Conservation (phyloP, 1,139 yeast genomes). For the Kurtzmaniella quercitrusa region DNA sequence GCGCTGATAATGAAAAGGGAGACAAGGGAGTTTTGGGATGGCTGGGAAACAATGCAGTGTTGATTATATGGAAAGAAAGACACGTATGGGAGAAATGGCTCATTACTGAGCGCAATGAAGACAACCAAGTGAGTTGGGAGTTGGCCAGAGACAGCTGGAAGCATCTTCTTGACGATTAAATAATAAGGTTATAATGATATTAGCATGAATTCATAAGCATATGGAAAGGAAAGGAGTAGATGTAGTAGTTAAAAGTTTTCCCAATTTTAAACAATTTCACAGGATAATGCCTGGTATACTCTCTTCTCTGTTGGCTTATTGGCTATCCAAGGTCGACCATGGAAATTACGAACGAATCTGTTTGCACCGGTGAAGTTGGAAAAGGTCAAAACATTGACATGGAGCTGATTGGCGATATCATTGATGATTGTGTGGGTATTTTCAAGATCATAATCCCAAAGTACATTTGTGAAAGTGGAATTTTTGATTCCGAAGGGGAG, state of each 20-base stretch:
- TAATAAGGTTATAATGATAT: no score
- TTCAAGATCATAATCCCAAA: conserved; percentile 39
- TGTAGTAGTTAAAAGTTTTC: no score
- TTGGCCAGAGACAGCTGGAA: conserved; percentile 43
- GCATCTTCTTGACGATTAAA: conserved; percentile 6
- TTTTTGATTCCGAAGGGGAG: conserved; percentile 38
- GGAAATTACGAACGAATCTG: conserved; percentile 51
- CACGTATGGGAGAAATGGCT: conserved; percentile 85
- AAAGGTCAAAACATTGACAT: conserved; percentile 42
- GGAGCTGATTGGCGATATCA: conserved; percentile 26
- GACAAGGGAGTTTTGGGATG: conserved; percentile 75
- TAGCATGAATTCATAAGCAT: no score
- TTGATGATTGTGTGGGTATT: conserved; percentile 21
- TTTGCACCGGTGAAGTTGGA: conserved; percentile 44
- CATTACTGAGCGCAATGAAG: conserved; percentile 40
- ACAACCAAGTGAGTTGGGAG: conserved; percentile 7
- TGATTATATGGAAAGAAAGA: conserved; percentile 67
- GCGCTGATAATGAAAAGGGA: conserved; percentile 18
- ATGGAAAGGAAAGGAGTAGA: no score
- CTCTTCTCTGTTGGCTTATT: conserved; percentile 21
- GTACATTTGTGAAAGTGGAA: conserved; percentile 24
- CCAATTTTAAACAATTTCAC: conserved; percentile 32
- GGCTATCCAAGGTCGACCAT: conserved; percentile 45
- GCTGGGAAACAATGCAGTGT: conserved; percentile 64
- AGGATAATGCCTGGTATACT: conserved; percentile 34